Conservation (phyloP, 2,329 filamentous ascomycete species). For the Plectosphaerella plurivora region DNA sequence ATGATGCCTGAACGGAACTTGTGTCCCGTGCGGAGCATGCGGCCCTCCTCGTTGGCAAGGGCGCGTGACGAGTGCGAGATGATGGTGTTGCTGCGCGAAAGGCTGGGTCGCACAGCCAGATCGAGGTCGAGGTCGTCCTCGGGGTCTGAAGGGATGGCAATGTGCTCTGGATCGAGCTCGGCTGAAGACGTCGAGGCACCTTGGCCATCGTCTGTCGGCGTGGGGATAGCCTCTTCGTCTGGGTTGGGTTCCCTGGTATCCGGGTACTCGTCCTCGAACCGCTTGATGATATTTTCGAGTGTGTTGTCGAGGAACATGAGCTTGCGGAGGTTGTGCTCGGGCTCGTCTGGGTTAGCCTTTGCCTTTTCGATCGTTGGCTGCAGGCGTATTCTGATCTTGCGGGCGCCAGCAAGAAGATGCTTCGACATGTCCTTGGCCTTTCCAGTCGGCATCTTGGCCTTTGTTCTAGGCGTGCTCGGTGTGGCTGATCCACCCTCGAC, state of each 20-base stretch:
- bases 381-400: constrained; percentile 80
- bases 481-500: constrained; percentile 34
- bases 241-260: constrained; percentile 61
- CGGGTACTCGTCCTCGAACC: constrained; percentile 94
- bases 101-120: constrained; percentile 31
- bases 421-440: constrained; percentile 93
- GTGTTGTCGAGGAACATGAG: constrained; percentile 86
- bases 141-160: constrained; percentile 35
- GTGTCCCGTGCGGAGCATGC: constrained; percentile 50
- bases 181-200: constrained; percentile 23
- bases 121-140: constrained; percentile 47
- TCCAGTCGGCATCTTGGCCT: constrained; percentile 35
- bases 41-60: constrained; percentile 53
- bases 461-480: neutral
- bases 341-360: constrained; percentile 63
- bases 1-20: constrained; percentile 51
- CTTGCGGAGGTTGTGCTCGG: constrained; percentile 70
- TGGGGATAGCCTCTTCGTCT: constrained; percentile 20
- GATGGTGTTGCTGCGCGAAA: constrained; percentile 49
- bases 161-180: constrained; percentile 29
- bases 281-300: constrained; percentile 83
- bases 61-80: constrained; percentile 45
- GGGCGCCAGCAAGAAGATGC: constrained; percentile 78
- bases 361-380: constrained; percentile 79
- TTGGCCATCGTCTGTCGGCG: constrained; percentile 19